Base-by-base conservation (phyloP, 805 yeast species). In the Millerozyma miso region DNA sequence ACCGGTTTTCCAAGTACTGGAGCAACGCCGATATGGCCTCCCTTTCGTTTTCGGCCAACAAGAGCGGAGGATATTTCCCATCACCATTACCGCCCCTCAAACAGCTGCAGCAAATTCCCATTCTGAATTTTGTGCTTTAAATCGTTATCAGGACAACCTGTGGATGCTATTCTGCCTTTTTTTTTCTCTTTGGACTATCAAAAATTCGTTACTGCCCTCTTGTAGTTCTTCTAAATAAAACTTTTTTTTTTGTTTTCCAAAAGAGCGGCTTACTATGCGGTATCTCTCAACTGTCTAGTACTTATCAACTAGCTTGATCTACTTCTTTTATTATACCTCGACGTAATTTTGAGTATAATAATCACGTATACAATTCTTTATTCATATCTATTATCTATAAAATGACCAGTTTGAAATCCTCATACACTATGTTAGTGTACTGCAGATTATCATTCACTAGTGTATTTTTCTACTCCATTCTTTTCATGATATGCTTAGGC, bases 11-110 rank as follows among this genome's bases (percentile, higher is more conserved):
- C 47, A 93, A 73, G 63, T 85, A 93, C 52, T 88, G 91, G 45
- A 93, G 72, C 43, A 93, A 73, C 2, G 91, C 87, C 5, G 96
- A 83, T 37, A 93, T 96, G 23, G 99, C 99, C 55, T 88, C 97
- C 47, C 99, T 78, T 68, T 93, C 99, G 59, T 91, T 89, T 56
- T 93, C 98, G 8, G 96, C 97, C 42, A 70, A 56, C 44, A 93
- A 70, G 41, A 88, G 72, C 33, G 91, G 95, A 48, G 85, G 91
- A 69, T 77, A 83, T 48, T 77, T 68, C 54, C 79, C 80, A 48
- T 79, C 82, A 39, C 77, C 67, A 40, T 71, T 76, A 37, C 75
- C 60, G 15, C 66, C 56, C 10, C 59, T 51, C 37, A 67, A 60
- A 49, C 74, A 69, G 55, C 73, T 66, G 51, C 69, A 69, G 45